Conservation (phyloP, 148 eudicot species). For the Dianthus caryophyllus region DNA sequence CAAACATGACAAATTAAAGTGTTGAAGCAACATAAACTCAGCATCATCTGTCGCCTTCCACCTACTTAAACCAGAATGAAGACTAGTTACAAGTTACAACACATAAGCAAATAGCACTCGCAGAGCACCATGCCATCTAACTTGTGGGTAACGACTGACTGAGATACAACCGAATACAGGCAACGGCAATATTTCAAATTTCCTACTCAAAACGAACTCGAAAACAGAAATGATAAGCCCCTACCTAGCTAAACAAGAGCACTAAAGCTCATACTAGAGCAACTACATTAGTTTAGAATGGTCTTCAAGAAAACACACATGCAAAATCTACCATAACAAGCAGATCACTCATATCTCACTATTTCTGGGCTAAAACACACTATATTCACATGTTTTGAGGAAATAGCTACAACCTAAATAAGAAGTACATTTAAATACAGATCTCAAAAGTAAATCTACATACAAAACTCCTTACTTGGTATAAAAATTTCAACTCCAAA, state of each 20-base stretch:
- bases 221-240: neutral
- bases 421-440: neutral
- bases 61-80: neutral
- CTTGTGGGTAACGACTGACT: too few species aligned
- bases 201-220: neutral
- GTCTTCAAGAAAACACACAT: neutral
- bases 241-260: constrained; percentile 10
- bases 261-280: neutral
- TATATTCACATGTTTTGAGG: neutral
- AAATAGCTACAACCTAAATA: neutral
- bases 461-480: too few species aligned
- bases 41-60: neutral
- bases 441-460: neutral
- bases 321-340: neutral
- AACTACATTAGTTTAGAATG: neutral
- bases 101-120: too few species aligned
- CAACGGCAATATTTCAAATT: neutral
- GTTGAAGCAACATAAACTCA: too few species aligned
- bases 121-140: too few species aligned
- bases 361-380: neutral
- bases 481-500: too few species aligned
- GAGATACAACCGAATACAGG: neutral
- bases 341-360: neutral
- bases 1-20: too few species aligned
- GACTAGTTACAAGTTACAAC: too few species aligned